These are phyloP conservation scores for Calendula officinalis DNA, from an alignment of 129 eudicot genomes.

Conservation along the genomic window DNA sequence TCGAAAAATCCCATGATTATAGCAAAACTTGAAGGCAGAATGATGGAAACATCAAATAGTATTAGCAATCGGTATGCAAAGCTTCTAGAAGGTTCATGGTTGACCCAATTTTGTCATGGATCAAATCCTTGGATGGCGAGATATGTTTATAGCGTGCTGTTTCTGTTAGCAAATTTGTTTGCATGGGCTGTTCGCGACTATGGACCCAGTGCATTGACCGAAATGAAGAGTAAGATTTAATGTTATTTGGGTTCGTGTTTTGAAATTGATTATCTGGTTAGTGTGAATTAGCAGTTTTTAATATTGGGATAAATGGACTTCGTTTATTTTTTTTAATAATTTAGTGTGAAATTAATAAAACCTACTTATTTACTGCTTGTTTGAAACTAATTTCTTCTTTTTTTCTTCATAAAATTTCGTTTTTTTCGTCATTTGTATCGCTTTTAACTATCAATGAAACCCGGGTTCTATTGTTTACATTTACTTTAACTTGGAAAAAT, in stretches of 20 bases:
- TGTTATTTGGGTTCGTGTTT: neutral
- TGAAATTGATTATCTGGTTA: neutral
- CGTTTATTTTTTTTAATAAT: neutral
- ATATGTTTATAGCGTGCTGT: constrained; percentile 70
- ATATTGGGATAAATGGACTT: neutral
- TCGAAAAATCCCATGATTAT: constrained; percentile 5
- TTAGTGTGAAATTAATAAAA: too few species aligned
- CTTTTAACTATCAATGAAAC: too few species aligned
- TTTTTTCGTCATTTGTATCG: too few species aligned
- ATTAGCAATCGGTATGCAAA: constrained; percentile 44
- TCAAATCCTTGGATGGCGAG: constrained; percentile 95
- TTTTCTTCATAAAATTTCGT: too few species aligned
- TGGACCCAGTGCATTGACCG: constrained; percentile 53
- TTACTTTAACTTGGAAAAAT: neutral
- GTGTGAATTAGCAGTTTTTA: neutral
- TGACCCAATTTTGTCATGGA: constrained; percentile 58
- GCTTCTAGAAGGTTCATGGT: constrained; percentile 65
- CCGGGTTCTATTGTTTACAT: neutral
- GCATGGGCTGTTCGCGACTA: constrained; percentile 93
- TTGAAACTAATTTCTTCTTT: too few species aligned
- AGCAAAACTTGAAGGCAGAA: constrained; percentile 29
- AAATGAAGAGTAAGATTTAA: constrained; percentile 57
- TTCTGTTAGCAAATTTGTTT: constrained; percentile 62
- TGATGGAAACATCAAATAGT: constrained; percentile 49
- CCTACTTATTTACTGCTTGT: too few species aligned